Conservation (phyloP, 2,329 filamentous ascomycete species). For the Magnaporthiopsis poae region DNA sequence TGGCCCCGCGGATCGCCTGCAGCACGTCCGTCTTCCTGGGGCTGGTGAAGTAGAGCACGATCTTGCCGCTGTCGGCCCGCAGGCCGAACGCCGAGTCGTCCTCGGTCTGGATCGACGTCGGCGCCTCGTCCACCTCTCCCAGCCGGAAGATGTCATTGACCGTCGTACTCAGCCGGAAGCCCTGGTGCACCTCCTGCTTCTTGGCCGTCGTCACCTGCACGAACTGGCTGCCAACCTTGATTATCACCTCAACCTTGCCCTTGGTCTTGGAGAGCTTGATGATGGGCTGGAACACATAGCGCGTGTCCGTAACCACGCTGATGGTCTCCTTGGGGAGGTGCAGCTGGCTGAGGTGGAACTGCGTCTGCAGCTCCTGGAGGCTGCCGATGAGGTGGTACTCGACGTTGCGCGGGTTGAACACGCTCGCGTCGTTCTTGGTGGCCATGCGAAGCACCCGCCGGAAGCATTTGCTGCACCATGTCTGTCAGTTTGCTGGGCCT, state of each 20-base stretch:
- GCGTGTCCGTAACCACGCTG: conserved; percentile 55
- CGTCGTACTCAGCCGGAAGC: conserved; percentile 50
- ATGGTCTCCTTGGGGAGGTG: conserved; percentile 62
- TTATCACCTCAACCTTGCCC: conserved; percentile 59
- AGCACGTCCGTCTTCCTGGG: conserved; percentile 54
- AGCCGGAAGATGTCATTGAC: conserved; percentile 63
- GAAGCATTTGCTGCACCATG: conserved; percentile 46
- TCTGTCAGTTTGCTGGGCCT: background rate
- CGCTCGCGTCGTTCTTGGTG: conserved; percentile 48
- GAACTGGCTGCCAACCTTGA: conserved; percentile 60
- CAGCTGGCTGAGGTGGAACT: conserved; percentile 57
- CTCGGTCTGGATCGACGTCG: conserved; percentile 53
- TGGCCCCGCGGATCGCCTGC: conserved; percentile 52
- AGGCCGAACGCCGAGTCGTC: conserved; percentile 60
- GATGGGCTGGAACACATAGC: conserved; percentile 56
- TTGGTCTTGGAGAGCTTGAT: conserved; percentile 58
- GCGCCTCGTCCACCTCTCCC: conserved; percentile 57
- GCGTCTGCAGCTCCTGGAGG: conserved; percentile 53
- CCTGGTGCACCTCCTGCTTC: conserved; percentile 58
- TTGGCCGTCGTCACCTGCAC: conserved; percentile 60
- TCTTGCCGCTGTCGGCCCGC: conserved; percentile 58
- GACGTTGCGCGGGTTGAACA: conserved; percentile 55
- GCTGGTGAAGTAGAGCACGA: conserved; percentile 63
- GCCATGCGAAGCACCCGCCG: conserved; percentile 52
- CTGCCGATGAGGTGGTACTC: conserved; percentile 58